Evolutionary conservation across 192 early-diverging fungal genomes (phyloP), one percentile per base, ranked within the genome.

Genomic region (Geranomyces michiganensis): DNA sequence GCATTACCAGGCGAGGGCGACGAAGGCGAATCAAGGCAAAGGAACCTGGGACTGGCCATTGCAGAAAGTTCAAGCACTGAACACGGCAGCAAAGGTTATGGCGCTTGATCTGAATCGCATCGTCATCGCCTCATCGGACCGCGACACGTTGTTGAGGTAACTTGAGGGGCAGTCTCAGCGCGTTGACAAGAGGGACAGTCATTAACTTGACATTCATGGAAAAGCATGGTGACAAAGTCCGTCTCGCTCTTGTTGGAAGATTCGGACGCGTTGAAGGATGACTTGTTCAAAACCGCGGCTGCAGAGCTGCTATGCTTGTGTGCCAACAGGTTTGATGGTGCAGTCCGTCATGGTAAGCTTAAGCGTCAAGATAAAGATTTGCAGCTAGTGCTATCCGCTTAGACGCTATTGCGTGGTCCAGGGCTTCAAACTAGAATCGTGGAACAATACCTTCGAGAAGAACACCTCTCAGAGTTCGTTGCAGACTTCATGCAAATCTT

Each of bases 301-400:
- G 93, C 91, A 75, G 78, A 83, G 22, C 74, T 92, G 6, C 78
- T 99, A 6, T 88, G 92, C 65, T 64, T 93, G 7, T 91, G 91
- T 71, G 88, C 92, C 22, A 91, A 89, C 53, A 82, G 87, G 49
- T 93, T 94, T 73, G 90, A 94, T 69, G 85, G 90, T 7, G 86
- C 84, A 32, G 22, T 70, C 8, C 49, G 67, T 36, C 61, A 75
- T 56, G 74, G 74, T 74, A 66, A 22, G 72, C 9, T 19, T 24
- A 30, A 1, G 22, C 2, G 22, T 60, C 9, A 8, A 32, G 7
- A 32, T 32, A n/a, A 47, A 47, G 51, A 6, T 15, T 9, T 53
- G 51, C 26, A 17, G 51, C 51, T 24, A 17, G 21, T 17, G 6
- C 3, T 41, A 41, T 41, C 10, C 10, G 36, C 36, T 27, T 27